Evolutionary conservation across 495 filamentous ascomycete genomes (phyloP).

Genomic region (Apodospora peruviana): DNA sequence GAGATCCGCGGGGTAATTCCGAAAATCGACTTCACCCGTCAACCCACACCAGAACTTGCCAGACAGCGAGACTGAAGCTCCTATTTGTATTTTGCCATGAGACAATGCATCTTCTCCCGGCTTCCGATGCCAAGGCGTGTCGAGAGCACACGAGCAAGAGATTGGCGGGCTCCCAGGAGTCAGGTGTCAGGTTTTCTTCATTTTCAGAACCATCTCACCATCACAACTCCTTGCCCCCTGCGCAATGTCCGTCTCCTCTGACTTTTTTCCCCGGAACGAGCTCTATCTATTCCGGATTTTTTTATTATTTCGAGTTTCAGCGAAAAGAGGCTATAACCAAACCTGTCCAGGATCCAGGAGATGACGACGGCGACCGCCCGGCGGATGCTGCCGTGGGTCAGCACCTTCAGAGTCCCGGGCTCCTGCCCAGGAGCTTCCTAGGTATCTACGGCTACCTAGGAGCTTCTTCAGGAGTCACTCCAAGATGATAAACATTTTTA

Average conservation of each 20-base stretch:
- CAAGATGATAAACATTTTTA: background rate
- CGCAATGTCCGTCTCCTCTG: background rate
- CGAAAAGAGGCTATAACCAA: slow-evolving; percentile 7
- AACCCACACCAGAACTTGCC: slow-evolving; percentile 13
- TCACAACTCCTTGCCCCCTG: background rate
- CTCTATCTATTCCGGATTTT: slow-evolving; percentile 1
- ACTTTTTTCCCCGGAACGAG: slow-evolving; percentile 7
- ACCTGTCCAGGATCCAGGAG: background rate
- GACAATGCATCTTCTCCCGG: slow-evolving; percentile 15
- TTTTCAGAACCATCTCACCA: no score
- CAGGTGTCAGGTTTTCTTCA: background rate
- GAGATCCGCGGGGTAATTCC: slow-evolving; percentile 26
- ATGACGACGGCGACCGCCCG: background rate
- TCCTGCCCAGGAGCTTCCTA: background rate
- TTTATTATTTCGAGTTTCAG: slow-evolving; percentile 3
- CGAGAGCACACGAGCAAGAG: background rate
- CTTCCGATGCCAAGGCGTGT: slow-evolving; percentile 9
- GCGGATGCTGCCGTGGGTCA: no score
- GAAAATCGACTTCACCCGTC: slow-evolving; percentile 14
- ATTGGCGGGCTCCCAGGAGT: no score
- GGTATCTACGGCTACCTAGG: background rate
- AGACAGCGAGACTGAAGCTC: slow-evolving; percentile 4
- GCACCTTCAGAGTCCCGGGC: background rate
- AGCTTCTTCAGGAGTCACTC: background rate
- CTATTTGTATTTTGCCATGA: slow-evolving; percentile 18